Conservation (phyloP, 768 basidiomycete species). For the Tulasnella sp. region DNA sequence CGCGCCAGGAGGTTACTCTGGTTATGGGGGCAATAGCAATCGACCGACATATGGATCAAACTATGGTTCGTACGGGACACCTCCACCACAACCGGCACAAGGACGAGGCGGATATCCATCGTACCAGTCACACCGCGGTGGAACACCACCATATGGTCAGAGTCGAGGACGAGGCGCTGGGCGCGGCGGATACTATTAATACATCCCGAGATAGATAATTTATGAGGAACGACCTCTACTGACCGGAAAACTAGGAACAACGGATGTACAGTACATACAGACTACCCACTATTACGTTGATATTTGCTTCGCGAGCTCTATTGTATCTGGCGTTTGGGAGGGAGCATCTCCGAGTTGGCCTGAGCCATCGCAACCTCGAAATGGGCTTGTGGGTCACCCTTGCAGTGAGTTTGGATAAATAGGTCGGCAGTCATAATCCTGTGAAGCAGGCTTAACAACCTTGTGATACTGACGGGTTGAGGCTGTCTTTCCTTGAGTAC, state of each 20-base stretch:
- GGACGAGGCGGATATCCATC: slow-evolving; percentile 8
- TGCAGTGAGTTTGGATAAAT: background rate
- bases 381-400: background rate
- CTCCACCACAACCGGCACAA: background rate
- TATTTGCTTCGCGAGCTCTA: slow-evolving; percentile 9
- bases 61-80: slow-evolving; percentile 8
- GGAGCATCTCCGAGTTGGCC: slow-evolving; percentile 27
- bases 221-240: slow-evolving; percentile 6
- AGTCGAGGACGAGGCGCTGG: slow-evolving; percentile 39
- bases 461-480: slow-evolving; percentile 9
- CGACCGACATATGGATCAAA: background rate
- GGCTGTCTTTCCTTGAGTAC: background rate
- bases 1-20: slow-evolving; percentile 37
- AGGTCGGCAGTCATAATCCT: slow-evolving; percentile 13
- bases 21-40: background rate
- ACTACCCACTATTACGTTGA: background rate
- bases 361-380: slow-evolving; percentile 13
- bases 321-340: slow-evolving; percentile 40
- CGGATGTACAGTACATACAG: slow-evolving; percentile 20
- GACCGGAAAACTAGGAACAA: slow-evolving; percentile 9
- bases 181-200: slow-evolving; percentile 41
- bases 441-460: slow-evolving; percentile 14
- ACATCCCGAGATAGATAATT: slow-evolving; percentile 25
- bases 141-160: background rate
- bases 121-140: background rate